Evolutionary conservation across 805 yeast species (phyloP), one percentile per base, ranked within the genome.

Genomic region (Candida andamanensis): DNA sequence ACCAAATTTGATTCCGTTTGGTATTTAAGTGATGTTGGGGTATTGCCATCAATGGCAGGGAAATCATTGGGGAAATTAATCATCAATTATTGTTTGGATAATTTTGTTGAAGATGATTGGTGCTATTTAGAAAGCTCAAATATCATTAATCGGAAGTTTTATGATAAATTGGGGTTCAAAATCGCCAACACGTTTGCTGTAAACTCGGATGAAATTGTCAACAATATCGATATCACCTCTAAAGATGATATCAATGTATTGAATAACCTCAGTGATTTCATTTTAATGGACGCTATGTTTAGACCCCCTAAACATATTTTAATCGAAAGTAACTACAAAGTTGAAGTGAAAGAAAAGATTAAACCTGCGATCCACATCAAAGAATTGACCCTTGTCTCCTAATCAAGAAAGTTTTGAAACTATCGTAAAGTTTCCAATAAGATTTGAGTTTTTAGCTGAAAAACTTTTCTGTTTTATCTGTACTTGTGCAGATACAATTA

Each of bases 1-100:
- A 35, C 37, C 18, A 58, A 62, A 30, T 55, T 53, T 30, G 52
- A 53, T 27, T 49, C 58, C 26, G 53, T 74, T 32, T 76, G 81
- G 80, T 76, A 76, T 48, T 58, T 76, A 40, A 63, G 71, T 28
- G 80, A 76, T 48, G 60, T 76, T 32, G 80, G 80, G 25, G 74
- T 77, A 15, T 57, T 72, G 26, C 78, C 79, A 6, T 50, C 64
- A 24, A 76, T 76, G 56, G 60, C 77, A 47, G 81, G 82, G 32
- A 72, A 71, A 45, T 80, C 80, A 15, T 61, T 73, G 42, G 78
- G 78, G 21, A 62, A 74, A 47, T 55, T 63, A 37, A 56, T 76
- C 38, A 56, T 76, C 30, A 70, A 74, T 39, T 64, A 61, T 48
- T 74, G 71, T 32, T 59, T 73, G 33, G 67, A 69, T 25, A 60